These are phyloP conservation scores for Proliferodiscus dingleyae DNA, from an alignment of 2,329 filamentous ascomycete genomes.

Conservation along the genomic window DNA sequence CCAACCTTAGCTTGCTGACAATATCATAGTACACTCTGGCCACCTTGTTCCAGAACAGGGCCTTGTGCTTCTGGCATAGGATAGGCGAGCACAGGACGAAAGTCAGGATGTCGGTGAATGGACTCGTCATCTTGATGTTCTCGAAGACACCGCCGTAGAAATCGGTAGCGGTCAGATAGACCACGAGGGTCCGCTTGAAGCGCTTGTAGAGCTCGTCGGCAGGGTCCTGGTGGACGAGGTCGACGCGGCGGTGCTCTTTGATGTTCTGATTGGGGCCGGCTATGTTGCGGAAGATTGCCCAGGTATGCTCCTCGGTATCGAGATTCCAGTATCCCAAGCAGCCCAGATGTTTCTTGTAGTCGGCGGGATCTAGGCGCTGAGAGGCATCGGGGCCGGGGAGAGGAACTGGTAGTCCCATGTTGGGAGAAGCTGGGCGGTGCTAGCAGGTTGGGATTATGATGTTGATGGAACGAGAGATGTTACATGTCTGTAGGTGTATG, in stretches of 20 bases:
- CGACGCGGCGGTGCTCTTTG: not conserved
- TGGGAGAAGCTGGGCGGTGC: no score
- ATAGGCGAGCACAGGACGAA: not conserved
- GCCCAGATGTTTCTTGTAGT: not conserved
- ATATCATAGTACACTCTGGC: not conserved
- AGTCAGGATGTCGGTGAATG: not conserved
- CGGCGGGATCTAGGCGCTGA: not conserved
- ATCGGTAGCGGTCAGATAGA: not conserved
- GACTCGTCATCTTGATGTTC: not conserved
- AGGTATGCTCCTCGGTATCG: not conserved
- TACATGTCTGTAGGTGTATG: no score
- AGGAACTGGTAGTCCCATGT: no score
- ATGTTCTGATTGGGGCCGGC: not conserved
- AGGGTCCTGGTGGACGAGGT: not conserved
- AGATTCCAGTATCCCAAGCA: not conserved
- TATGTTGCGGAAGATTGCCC: not conserved
- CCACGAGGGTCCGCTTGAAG: not conserved
- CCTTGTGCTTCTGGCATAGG: not conserved
- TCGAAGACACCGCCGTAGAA: not conserved
- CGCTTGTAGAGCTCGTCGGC: not conserved
- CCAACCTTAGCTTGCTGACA: not conserved
- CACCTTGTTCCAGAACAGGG: not conserved
- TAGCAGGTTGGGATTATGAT: no score
- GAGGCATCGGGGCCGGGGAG: not conserved
- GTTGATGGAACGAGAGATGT: no score